Percentiles rank a stretch among this genome's conserved stretches.
Evolutionary conservation across 2,329 filamentous ascomycete genomes (phyloP).

Genomic region (Ophiocordyceps camponoti-floridani): DNA sequence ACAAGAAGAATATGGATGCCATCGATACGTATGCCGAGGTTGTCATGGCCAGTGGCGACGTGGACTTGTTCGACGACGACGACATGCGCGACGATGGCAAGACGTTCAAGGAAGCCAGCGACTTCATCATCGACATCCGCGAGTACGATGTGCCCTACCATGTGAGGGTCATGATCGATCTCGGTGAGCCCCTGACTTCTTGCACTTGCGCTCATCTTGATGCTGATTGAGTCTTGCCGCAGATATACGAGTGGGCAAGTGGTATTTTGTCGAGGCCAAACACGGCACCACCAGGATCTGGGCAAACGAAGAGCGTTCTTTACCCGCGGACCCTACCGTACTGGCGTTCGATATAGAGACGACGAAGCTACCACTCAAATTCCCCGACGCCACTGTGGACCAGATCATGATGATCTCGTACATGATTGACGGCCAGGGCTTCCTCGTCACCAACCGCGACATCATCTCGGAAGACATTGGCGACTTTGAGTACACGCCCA

Average conservation of each 20-base stretch:
- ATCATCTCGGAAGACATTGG: slow-evolving; percentile 95
- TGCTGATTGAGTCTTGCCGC: slow-evolving; percentile 1
- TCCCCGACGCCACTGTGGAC: slow-evolving; percentile 84
- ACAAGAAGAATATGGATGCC: slow-evolving; percentile 86
- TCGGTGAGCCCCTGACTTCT: slow-evolving; percentile 30
- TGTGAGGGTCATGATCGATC: slow-evolving; percentile 94
- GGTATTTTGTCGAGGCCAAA: slow-evolving; percentile 91
- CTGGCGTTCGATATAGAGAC: slow-evolving; percentile 99
- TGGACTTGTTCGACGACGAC: slow-evolving; percentile 95
- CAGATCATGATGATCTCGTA: slow-evolving; percentile 99
- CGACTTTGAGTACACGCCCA: slow-evolving; percentile 97
- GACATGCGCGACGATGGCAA: slow-evolving; percentile 62
- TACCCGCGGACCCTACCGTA: slow-evolving; percentile 88
- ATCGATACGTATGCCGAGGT: slow-evolving; percentile 99
- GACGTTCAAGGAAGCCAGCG: slow-evolving; percentile 71
- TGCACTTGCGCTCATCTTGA: not conserved
- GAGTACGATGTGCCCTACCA: slow-evolving; percentile 99
- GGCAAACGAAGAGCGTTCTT: slow-evolving; percentile 72
- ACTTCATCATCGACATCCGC: slow-evolving; percentile 95
- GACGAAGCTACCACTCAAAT: slow-evolving; percentile 86
- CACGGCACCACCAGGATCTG: slow-evolving; percentile 73
- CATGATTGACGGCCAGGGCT: slow-evolving; percentile 98
- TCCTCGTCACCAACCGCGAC: slow-evolving; percentile 92
- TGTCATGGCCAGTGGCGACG: slow-evolving; percentile 65
- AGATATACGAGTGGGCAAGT: slow-evolving; percentile 93